Percentiles rank a stretch among this genome's conserved stretches.
These are phyloP conservation scores for Dothideomycetes sp. DNA, from an alignment of 2,329 filamentous ascomycete genomes.

Conservation along the genomic window DNA sequence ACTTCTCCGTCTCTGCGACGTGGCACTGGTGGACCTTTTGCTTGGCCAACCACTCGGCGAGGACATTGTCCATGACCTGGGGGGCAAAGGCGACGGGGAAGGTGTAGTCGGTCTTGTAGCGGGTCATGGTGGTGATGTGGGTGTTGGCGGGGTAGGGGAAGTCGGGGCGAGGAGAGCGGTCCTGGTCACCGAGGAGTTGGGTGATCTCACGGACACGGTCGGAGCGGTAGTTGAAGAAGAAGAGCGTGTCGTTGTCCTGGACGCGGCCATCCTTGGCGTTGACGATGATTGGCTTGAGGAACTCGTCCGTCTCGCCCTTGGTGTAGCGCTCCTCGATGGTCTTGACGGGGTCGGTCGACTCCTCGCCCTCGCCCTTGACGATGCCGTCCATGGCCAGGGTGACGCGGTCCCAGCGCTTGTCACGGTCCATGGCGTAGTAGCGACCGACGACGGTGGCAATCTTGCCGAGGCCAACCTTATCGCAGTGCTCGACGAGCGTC, in stretches of 20 bases:
- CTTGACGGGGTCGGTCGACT: slow-evolving; percentile 70
- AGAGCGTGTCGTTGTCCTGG: slow-evolving; percentile 85
- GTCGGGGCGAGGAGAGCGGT: slow-evolving; percentile 81
- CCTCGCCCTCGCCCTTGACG: slow-evolving; percentile 76
- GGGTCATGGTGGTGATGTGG: slow-evolving; percentile 88
- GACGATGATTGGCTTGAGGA: slow-evolving; percentile 94
- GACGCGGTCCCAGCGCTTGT: slow-evolving; percentile 96
- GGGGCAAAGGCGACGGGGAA: slow-evolving; percentile 89
- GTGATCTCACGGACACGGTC: slow-evolving; percentile 95
- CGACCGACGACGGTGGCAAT: slow-evolving; percentile 88
- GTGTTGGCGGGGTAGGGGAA: slow-evolving; percentile 90
- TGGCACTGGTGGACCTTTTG: slow-evolving; percentile 87
- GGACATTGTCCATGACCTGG: slow-evolving; percentile 94
- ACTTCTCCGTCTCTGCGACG: slow-evolving; percentile 97
- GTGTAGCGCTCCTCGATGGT: slow-evolving; percentile 82
- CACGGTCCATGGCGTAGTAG: slow-evolving; percentile 98
- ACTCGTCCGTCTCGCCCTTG: slow-evolving; percentile 87
- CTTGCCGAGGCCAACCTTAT: slow-evolving; percentile 78
- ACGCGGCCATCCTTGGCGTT: slow-evolving; percentile 78
- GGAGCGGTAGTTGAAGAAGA: slow-evolving; percentile 99
- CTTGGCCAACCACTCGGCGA: slow-evolving; percentile 91
- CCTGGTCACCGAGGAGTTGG: slow-evolving; percentile 82
- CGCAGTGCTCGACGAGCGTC: slow-evolving; percentile 65
- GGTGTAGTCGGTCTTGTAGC: slow-evolving; percentile 91
- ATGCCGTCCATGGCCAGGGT: slow-evolving; percentile 84